Evolutionary conservation across 1,139 yeast species (phyloP), one percentile per base, ranked within the genome.

Genomic region (Sugiyamaella japonica): DNA sequence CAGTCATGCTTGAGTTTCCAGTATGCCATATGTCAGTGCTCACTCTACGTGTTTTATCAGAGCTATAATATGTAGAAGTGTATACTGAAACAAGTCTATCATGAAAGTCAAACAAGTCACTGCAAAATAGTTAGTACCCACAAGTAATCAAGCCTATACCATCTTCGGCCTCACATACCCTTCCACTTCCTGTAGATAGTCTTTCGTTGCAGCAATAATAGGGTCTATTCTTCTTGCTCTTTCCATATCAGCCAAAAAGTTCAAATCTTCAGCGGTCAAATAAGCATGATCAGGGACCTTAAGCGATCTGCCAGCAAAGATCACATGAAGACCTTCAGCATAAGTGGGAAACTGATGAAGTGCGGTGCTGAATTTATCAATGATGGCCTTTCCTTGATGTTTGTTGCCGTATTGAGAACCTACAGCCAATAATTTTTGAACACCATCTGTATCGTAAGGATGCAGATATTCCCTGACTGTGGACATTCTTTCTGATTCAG

Each of bases 161-260:
- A 5, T 8, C 6, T 13, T 13, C 25, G 7, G 9, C n/a, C 9
- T 29, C 29, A 45, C 10, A 45, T 48, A 2, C 53, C 47, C 7
- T 61, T 36, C 8, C 55, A 31, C 2, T 48, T 20, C 5, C 46
- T 20, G 4, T 37, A 41, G 13, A 47, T 45, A 29, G 9, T 12
- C 39, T 34, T 48, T 40, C 16, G 31, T 4, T 1, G 31, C 31
- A 2, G 23, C 15, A 7, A 59, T 42, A 34, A 71, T 36, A 1
- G 61, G 59, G 1, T 56, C 50, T 7, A 73, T 53, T 32, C 74
- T 61, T 1, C 62, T 53, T 8, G 44, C 39, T 0, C 56, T 41
- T 48, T 73, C 75, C 51, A 62, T 60, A 1, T 61, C 57, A 15
- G 63, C 53, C 10, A 72, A 53, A 10, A 61, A 42, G 9, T 59